Evolutionary conservation across 352 stramenopile species (phyloP), one percentile per base, ranked within the genome.

Genomic region (Globisporangium perplexum): DNA sequence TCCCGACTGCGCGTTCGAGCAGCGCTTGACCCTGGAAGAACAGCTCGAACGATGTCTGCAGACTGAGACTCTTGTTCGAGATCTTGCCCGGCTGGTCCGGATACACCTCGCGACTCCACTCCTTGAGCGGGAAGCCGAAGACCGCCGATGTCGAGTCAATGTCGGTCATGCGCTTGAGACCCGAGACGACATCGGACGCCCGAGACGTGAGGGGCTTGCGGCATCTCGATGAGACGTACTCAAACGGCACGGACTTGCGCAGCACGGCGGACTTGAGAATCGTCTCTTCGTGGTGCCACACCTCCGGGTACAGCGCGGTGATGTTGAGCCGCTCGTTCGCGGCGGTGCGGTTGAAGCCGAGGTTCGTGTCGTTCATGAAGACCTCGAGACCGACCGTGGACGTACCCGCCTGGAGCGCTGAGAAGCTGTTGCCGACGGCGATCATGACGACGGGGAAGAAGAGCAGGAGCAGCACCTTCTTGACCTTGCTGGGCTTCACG

Each of bases 1-100:
- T 43, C 11, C 52, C 59, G 23, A 61, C 36, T 10, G 45, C 30
- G 35, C 60, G 60, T 42, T 71, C 55, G 20, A 71, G 41, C 0
- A 71, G 30, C 6, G 63, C 60, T 47, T 65, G 55, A n/a, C 63
- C 63, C 24, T 71, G 63, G 17, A 71, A 68, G 10, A 62, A 36
- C 22, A 71, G 55, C 55, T 71, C 55, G 26, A 71, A 68, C 7
- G 55, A 50, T 17, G 50, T 65, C 24, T 62, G 24, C 17, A 65
- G 28, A 17, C 54, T 47, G 8, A 71, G 38, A 1, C 11, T 30
- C 8, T 28, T 31, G 22, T 51, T 50, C 23, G 36, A 55, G 35
- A 61, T 50, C 8, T 5, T 17, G 15, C 30, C n/a, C n/a, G 39
- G 31, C 3, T 26, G 20, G 4, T 60, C 26, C 3, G 62, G 62